Evolutionary conservation across 192 early-diverging fungal species (phyloP), one percentile per base, ranked within the genome.

Genomic region (Dissophora ornata): DNA sequence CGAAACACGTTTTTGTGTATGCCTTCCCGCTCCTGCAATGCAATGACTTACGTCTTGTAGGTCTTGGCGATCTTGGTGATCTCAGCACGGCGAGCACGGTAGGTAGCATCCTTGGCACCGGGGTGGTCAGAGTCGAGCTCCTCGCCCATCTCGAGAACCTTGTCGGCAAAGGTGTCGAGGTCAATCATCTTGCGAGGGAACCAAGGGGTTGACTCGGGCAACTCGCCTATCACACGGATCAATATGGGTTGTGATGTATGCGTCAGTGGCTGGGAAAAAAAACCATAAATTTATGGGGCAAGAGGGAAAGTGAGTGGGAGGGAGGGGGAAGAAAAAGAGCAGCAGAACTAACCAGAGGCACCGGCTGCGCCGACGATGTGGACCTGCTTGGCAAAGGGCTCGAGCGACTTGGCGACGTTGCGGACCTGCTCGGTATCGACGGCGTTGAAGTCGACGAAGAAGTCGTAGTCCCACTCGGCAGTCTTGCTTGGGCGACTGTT

Each of bases 171-270:
- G 3, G 88, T 86, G 69, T 98, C 97, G 53, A 98, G 83, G 69
- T 98, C 97, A 9, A 89, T 69, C 66, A 94, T 88, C 81, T 95
- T 96, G 62, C 95, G 91, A 32, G 97, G 97, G 79, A 97, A 98
- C 97, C 97, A 98, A 25, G 94, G 94, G 36, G 89, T 87, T 12
- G 69, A 83, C 50, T 80, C 71, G 26, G 71, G 57, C 40, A 77
- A 41, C 12, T 67, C 74, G 19, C 16, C 52, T 59, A 66, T 19
- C 49, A 60, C 62, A 52, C 19, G 18, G 41, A 26, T 15, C 11
- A 28, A 38, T 6, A 13, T 9, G 13, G 36, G 13, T 9, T 38
- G 36, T 9, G 7, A 38, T 38, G 36, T 13, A 38, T 38, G 36
- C 36, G 36, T 38, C 36, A 38, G 36, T 13, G 36, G 13, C n/a